These are phyloP conservation scores for Anthracocystis walkeri DNA, from an alignment of 1,284 basidiomycete species.

Conservation along the genomic window DNA sequence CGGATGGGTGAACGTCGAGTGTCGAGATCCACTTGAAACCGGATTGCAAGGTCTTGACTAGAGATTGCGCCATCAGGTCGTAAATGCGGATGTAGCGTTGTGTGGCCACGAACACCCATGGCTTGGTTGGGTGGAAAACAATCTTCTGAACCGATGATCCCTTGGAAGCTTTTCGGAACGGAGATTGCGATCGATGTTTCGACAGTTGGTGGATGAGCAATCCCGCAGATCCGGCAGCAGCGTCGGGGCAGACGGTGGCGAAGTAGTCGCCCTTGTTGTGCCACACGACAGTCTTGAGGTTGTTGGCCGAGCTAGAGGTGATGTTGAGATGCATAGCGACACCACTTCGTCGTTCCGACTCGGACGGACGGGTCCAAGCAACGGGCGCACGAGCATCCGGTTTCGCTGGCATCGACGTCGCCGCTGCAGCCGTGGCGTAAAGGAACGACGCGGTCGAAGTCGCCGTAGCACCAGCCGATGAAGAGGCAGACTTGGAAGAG, in stretches of 20 bases:
- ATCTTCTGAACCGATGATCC: constrained; percentile 87
- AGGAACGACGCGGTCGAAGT: constrained; percentile 55
- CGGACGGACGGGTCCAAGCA: constrained; percentile 73
- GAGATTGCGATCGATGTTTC: constrained; percentile 93
- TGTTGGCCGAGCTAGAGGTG: constrained; percentile 74
- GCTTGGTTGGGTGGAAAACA: constrained; percentile 92
- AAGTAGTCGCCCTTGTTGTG: constrained; percentile 96
- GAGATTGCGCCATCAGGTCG: constrained; percentile 91
- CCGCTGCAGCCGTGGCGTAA: constrained; percentile 57
- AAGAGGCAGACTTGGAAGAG: constrained; percentile 55
- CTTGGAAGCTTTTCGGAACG: constrained; percentile 88
- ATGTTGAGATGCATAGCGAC: constrained; percentile 69
- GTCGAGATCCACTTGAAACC: constrained; percentile 97
- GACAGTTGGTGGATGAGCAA: constrained; percentile 96
- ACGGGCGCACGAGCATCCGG: constrained; percentile 67
- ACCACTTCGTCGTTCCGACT: constrained; percentile 72
- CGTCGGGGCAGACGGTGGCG: constrained; percentile 77
- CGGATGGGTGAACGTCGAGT: constrained; percentile 88
- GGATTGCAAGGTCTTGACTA: constrained; percentile 90
- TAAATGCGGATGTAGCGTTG: constrained; percentile 96
- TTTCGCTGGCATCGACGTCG: constrained; percentile 44
- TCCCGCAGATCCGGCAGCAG: constrained; percentile 77
- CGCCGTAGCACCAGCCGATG: constrained; percentile 60
- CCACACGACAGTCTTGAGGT: constrained; percentile 88
- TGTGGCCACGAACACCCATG: constrained; percentile 98